These are phyloP conservation scores for Myrica gale DNA, from an alignment of 306 rosid species.

Conservation along the genomic window DNA sequence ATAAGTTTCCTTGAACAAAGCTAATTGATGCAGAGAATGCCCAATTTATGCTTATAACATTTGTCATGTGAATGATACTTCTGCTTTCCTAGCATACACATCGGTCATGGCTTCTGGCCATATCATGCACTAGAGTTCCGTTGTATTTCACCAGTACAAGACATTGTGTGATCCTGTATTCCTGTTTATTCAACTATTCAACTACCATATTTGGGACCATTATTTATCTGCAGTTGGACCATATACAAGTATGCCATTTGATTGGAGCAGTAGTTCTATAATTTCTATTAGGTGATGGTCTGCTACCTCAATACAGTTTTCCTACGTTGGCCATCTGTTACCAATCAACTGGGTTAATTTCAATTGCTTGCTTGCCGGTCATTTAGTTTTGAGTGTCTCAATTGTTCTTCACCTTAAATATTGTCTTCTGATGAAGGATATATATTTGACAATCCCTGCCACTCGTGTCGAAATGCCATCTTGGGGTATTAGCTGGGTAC, in stretches of 20 bases:
- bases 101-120: not conserved
- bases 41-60: constrained; percentile 11
- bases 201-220: not conserved
- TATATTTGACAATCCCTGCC: constrained; percentile 2
- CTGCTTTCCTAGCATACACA: not conserved
- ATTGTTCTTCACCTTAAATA: constrained; percentile 14
- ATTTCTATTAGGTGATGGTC: constrained; percentile 24
- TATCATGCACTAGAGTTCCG: constrained; percentile 1
- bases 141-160: not conserved
- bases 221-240: not conserved
- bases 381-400: not conserved
- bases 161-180: constrained; percentile 3
- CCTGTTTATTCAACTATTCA: not conserved
- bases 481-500: not conserved
- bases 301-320: constrained; percentile 6
- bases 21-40: constrained; percentile 14
- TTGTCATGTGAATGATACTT: not conserved
- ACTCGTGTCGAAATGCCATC: not conserved
- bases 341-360: constrained; percentile 6
- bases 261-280: constrained; percentile 25
- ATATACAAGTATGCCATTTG: constrained; percentile 11
- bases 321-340: not conserved
- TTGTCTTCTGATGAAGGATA: not conserved
- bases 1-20: not conserved
- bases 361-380: constrained; percentile 8